Evolutionary conservation across 441 rosid species (phyloP).

Genomic region (Mallotus japonicus): DNA sequence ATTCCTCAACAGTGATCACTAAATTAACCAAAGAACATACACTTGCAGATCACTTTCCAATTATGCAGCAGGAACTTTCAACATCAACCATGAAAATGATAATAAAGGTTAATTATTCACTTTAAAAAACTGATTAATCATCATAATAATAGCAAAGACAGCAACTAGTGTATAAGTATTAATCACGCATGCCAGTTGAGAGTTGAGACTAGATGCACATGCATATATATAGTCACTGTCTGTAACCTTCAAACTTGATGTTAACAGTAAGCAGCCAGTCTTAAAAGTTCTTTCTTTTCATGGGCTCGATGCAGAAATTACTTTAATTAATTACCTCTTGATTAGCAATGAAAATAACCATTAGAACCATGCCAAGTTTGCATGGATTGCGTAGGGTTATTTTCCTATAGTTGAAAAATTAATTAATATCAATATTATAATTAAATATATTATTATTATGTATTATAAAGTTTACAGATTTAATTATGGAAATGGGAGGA

Average conservation of each 20-base stretch:
- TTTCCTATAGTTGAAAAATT: conserved; percentile 15
- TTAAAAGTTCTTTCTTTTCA: background rate
- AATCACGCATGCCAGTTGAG: conserved; percentile 25
- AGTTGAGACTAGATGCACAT: conserved; percentile 11
- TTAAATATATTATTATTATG: no score
- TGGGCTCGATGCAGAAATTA: conserved; percentile 26
- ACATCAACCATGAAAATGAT: conserved; percentile 7
- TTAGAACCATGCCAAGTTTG: conserved; percentile 38
- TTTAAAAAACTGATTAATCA: background rate
- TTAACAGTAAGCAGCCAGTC: background rate
- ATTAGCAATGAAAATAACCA: conserved; percentile 27
- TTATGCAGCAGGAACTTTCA: conserved; percentile 13
- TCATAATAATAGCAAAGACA: background rate
- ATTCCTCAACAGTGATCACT: conserved; percentile 16
- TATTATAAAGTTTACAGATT: conserved; percentile 8
- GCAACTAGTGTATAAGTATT: background rate
- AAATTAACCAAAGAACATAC: no score
- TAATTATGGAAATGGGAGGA: conserved; percentile 29
- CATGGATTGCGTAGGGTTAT: conserved; percentile 41
- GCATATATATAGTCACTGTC: conserved; percentile 24
- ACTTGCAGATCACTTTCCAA: background rate
- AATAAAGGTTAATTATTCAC: background rate
- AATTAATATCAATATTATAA: background rate
- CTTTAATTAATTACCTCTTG: background rate
- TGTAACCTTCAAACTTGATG: conserved; percentile 18